Percentiles rank a stretch among this genome's conserved stretches.
phyloP scores from a whole-genome alignment of 2,329 filamentous ascomycete species.

The Dactylellina parvicollis region DNA sequence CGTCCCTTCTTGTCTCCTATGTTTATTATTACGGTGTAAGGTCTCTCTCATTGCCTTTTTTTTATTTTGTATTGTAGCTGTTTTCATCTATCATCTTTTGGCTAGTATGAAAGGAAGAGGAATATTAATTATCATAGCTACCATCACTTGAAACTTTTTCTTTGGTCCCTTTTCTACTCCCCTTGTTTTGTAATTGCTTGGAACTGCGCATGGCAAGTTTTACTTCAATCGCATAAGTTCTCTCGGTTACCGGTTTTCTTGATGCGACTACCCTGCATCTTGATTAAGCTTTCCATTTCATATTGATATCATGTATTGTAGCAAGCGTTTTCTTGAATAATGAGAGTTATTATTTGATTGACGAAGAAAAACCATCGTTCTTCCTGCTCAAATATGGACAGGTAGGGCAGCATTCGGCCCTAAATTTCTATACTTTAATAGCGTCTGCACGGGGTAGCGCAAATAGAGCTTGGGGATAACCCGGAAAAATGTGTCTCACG shows the following conservation, averaged over 20 bases:
- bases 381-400: no score
- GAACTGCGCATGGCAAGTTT: no score
- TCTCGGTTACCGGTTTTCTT: no score
- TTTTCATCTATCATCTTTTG: not conserved
- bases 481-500: no score
- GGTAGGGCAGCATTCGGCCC: no score
- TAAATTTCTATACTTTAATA: no score
- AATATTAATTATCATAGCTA: not conserved
- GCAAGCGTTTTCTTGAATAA: not conserved
- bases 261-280: not conserved
- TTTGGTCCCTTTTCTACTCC: not conserved
- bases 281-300: not conserved
- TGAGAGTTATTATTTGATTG: not conserved
- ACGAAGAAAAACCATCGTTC: not conserved
- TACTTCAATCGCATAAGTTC: no score
- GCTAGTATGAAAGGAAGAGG: not conserved
- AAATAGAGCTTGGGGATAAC: no score
- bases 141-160: not conserved
- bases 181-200: not conserved
- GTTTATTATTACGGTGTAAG: constrained; percentile 8
- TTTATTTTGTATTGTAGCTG: not conserved
- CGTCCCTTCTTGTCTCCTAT: no score
- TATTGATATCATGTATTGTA: constrained; percentile 6
- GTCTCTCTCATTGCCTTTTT: not conserved
- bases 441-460: no score